These are phyloP conservation scores for Acanthamoeba castellanii DNA, from an alignment of 208 protist genomes.

Conservation along the genomic window DNA sequence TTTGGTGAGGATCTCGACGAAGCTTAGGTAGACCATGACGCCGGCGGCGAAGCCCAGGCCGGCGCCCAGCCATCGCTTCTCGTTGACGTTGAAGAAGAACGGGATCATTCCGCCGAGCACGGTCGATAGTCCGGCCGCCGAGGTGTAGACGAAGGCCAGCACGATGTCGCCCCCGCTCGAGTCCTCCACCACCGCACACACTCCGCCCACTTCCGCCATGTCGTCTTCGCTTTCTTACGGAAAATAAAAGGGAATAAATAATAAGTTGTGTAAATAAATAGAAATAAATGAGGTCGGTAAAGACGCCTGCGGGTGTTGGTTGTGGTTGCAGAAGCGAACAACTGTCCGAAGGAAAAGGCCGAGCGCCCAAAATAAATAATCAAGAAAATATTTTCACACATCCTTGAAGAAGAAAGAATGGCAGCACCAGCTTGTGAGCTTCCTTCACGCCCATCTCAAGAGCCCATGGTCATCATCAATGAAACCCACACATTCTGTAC, in stretches of 20 bases:
- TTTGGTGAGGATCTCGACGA: constrained; percentile 83
- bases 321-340: too few relatives aligned
- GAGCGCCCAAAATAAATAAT: too few relatives aligned
- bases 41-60: constrained; percentile 76
- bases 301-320: too few relatives aligned
- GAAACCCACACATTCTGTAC: too few relatives aligned
- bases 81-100: constrained; percentile 49
- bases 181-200: constrained; percentile 29
- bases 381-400: too few relatives aligned
- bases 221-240: background rate
- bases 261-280: background rate
- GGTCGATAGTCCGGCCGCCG: constrained; percentile 68
- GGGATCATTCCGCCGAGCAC: constrained; percentile 31
- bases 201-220: background rate
- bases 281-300: too few relatives aligned
- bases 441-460: too few relatives aligned
- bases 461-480: too few relatives aligned
- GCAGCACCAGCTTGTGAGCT: too few relatives aligned
- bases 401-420: too few relatives aligned
- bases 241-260: background rate
- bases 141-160: constrained; percentile 73
- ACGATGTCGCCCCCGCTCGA: constrained; percentile 43
- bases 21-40: constrained; percentile 84
- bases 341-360: too few relatives aligned
- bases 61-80: constrained; percentile 66